Conservation (phyloP, 139 green algal genomes). For the Haematococcus sp. region DNA sequence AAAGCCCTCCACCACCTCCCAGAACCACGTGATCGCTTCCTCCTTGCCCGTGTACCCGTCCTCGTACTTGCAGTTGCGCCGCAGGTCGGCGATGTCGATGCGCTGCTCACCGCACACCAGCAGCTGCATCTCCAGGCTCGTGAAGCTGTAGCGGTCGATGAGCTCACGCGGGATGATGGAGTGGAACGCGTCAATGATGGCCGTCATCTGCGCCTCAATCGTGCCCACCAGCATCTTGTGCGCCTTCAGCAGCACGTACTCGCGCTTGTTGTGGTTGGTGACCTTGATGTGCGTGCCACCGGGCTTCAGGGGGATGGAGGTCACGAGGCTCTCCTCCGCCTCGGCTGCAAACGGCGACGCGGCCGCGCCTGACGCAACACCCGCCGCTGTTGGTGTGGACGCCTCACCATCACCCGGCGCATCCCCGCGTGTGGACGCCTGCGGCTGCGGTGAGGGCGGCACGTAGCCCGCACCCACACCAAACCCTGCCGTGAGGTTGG, state of each 20-base stretch:
- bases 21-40: slow-evolving; percentile 59
- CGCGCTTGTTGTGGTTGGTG: slow-evolving; percentile 58
- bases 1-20: slow-evolving; percentile 51
- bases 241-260: slow-evolving; percentile 66
- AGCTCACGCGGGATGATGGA: slow-evolving; percentile 53
- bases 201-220: slow-evolving; percentile 58
- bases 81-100: slow-evolving; percentile 46
- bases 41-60: slow-evolving; percentile 65
- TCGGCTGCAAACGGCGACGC: slow-evolving; percentile 23
- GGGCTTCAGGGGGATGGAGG: slow-evolving; percentile 52
- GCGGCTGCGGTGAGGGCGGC: not conserved
- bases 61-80: slow-evolving; percentile 55
- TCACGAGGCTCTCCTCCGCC: slow-evolving; percentile 31
- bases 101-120: slow-evolving; percentile 62
- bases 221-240: slow-evolving; percentile 63
- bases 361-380: too few relatives aligned
- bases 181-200: slow-evolving; percentile 62
- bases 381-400: too few relatives aligned
- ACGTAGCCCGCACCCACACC: not conserved
- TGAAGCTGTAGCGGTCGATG: slow-evolving; percentile 75
- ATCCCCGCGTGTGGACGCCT: too few relatives aligned
- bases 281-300: slow-evolving; percentile 44
- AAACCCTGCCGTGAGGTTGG: not conserved
- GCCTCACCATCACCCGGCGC: too few relatives aligned
- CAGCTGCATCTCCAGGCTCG: slow-evolving; percentile 70